Conservation (phyloP, 2,329 filamentous ascomycete species). For the Pseudogymnoascus sp. region DNA sequence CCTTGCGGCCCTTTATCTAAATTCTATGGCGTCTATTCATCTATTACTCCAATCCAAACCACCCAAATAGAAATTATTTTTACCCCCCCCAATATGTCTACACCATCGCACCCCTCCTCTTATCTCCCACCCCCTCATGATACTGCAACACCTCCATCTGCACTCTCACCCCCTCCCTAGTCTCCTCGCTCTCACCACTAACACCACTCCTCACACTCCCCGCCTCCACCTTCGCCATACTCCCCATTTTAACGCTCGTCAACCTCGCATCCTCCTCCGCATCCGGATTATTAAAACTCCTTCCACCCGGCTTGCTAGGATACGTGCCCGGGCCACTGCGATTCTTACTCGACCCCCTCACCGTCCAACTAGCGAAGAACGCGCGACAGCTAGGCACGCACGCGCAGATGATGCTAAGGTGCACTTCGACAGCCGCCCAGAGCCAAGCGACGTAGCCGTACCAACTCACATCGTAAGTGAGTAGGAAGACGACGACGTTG, state of each 20-base stretch:
- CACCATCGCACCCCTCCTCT: background rate
- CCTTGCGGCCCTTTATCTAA: background rate
- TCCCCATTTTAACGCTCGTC: background rate
- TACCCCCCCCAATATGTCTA: background rate
- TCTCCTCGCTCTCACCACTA: background rate
- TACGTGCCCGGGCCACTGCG: background rate
- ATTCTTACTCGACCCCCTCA: background rate
- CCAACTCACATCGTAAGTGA: background rate
- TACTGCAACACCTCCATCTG: constrained; percentile 4
- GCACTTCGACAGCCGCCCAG: background rate
- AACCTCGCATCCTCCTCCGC: background rate
- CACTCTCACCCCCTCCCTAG: background rate
- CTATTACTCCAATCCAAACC: background rate
- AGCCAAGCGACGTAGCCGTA: background rate
- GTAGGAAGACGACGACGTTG: background rate
- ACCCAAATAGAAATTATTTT: background rate
- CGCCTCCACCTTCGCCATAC: background rate
- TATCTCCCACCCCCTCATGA: background rate
- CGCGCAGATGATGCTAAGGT: constrained; percentile 1
- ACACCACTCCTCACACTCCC: constrained; percentile 1
- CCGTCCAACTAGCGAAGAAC: constrained; percentile 3
- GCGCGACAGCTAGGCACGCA: constrained; percentile 3
- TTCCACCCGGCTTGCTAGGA: background rate
- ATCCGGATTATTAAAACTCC: background rate
- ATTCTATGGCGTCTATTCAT: background rate